Evolutionary conservation across 2,329 filamentous ascomycete genomes (phyloP).

Genomic region (Tolypocladium tundrense): DNA sequence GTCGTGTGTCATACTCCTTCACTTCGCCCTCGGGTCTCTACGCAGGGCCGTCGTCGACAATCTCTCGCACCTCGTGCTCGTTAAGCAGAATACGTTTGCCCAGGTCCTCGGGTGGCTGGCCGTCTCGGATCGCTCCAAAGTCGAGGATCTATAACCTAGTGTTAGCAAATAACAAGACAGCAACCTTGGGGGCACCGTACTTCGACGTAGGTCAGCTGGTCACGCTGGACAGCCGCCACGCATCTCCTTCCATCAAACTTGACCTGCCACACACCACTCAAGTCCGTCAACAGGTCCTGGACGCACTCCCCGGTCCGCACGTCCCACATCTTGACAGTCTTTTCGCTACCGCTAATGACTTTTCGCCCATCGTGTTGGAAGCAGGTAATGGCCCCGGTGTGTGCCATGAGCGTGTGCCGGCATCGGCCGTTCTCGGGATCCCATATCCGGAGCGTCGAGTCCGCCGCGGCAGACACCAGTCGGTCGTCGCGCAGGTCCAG

Average conservation of each 20-base stretch:
- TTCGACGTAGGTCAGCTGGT: constrained; percentile 90
- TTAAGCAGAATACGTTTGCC: constrained; percentile 68
- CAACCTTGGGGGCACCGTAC: constrained; percentile 38
- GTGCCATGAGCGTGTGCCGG: constrained; percentile 80
- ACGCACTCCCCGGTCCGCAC: constrained; percentile 85
- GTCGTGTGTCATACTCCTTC: background rate
- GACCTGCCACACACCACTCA: constrained; percentile 98
- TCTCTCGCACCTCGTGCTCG: constrained; percentile 39
- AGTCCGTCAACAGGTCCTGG: constrained; percentile 82
- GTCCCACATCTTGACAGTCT: constrained; percentile 98
- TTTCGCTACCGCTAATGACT: constrained; percentile 90
- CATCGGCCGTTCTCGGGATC: constrained; percentile 88
- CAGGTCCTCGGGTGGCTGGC: constrained; percentile 64
- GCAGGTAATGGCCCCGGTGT: constrained; percentile 95
- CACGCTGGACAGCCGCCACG: constrained; percentile 90
- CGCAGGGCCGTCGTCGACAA: constrained; percentile 33
- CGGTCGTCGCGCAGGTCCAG: constrained; percentile 82
- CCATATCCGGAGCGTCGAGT: constrained; percentile 94
- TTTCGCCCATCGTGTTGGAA: constrained; percentile 97
- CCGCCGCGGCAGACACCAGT: constrained; percentile 88
- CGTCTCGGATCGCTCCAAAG: constrained; percentile 89
- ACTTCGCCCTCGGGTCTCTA: background rate
- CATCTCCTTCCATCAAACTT: constrained; percentile 93
- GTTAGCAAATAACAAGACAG: background rate
- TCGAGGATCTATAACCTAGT: constrained; percentile 66